These are phyloP conservation scores for Ophiosphaerella korrae DNA, from an alignment of 2,329 filamentous ascomycete species.

Conservation along the genomic window DNA sequence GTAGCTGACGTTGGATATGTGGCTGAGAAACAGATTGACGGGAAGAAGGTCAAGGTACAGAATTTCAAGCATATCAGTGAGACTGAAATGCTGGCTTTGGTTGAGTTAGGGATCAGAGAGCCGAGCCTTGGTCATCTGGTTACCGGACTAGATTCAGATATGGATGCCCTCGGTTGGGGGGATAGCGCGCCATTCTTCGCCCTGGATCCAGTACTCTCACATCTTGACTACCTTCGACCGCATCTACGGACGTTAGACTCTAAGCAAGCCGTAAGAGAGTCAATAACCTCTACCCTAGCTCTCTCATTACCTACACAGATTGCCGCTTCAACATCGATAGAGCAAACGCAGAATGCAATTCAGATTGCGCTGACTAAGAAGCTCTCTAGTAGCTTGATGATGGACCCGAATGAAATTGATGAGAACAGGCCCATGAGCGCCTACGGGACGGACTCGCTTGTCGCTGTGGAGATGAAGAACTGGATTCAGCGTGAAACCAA, in stretches of 20 bases:
- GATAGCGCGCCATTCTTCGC: conserved; percentile 13
- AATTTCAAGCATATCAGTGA: conserved; percentile 12
- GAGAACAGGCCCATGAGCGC: conserved; percentile 5
- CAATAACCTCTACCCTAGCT: neutral
- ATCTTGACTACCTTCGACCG: conserved; percentile 12
- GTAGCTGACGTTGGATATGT: conserved; percentile 20
- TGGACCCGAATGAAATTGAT: conserved; percentile 22
- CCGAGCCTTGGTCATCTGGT: conserved; percentile 10
- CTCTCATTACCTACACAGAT: conserved; percentile 7
- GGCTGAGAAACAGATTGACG: conserved; percentile 11
- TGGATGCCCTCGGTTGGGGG: neutral
- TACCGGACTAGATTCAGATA: conserved; percentile 8
- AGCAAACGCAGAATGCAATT: neutral
- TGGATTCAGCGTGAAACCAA: conserved; percentile 24
- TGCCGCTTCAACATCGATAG: neutral
- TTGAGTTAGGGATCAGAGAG: conserved; percentile 10
- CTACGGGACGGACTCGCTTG: conserved; percentile 31
- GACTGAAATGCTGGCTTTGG: conserved; percentile 12
- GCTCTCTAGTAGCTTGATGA: conserved; percentile 18
- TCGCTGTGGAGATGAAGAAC: conserved; percentile 32
- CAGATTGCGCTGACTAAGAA: conserved; percentile 15
- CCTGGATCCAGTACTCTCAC: conserved; percentile 5
- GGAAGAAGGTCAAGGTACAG: conserved; percentile 11
- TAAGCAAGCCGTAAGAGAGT: neutral
- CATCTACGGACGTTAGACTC: conserved; percentile 4